Evolutionary conservation across 495 filamentous ascomycete species (phyloP), one percentile per base, ranked within the genome.

Genomic region (Filosporella fistucella): DNA sequence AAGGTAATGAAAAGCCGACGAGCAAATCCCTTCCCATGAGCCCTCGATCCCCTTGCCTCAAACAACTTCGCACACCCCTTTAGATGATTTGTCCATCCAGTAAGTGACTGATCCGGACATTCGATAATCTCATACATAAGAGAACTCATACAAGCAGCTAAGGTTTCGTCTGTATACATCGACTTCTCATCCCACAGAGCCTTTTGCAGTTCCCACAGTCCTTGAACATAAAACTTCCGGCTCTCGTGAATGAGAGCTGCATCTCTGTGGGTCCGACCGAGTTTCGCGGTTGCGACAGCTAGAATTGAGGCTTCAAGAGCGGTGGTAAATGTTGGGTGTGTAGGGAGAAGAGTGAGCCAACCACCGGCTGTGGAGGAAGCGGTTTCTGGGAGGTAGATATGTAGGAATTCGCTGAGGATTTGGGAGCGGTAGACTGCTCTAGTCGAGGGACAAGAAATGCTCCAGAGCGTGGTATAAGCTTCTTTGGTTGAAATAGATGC

Each of bases 111-210:
- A 34, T 43, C 47, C 0, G 67, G 67, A 40, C 67, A 70, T 48
- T 70, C 64, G 16, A 61, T 39, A 8, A 62, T 46, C 46, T 70
- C 68, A 38, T 67, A 70, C n/a, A 64, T 53, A 29, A 55, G 53
- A 1, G 68, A 45, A 5, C 60, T 55, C 52, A 68, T 51, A 36
- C 61, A 65, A 10, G 64, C 63, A 6, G 66, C 68, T 3, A 66
- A 48, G 1, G 62, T 68, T 38, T 60, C 59, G 42, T 67, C 64
- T 18, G 56, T 55, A 30, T 52, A 51, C 51, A 61, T 62, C 9
- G 60, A 37, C 9, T 41, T 28, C 5, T 44, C 55, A 44, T 59
- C 41, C 50, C 51, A 60, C 4, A 70, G 41, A 1, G 65, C 64
- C 23, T 45, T 56, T 39, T 67, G 66, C 24, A 70, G 48, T 24